Evolutionary conservation across 331 rosid species (phyloP).

Genomic region (Pyracantha coccinea): DNA sequence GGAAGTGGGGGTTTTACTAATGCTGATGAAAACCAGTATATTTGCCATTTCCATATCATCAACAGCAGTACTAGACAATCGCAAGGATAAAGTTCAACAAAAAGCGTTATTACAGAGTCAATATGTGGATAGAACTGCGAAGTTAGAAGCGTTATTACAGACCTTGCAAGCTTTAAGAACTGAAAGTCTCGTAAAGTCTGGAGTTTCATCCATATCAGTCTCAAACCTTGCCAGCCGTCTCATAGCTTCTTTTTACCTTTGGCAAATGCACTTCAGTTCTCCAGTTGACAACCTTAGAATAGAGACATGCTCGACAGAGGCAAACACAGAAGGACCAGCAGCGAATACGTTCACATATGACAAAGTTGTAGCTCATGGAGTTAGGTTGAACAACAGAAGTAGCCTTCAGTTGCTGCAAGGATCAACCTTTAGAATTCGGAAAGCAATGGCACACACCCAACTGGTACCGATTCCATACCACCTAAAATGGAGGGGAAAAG

Average conservation of each 20-base stretch:
- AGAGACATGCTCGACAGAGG: background rate
- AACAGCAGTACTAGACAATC: no score
- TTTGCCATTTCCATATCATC: no score
- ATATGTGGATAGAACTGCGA: no score
- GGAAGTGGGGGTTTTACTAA: no score
- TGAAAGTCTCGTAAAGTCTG: background rate
- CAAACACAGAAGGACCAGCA: background rate
- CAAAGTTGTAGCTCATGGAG: conserved; percentile 4
- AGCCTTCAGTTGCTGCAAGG: conserved; percentile 22
- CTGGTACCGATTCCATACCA: conserved; percentile 12
- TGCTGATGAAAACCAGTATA: no score
- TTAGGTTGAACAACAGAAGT: conserved; percentile 7
- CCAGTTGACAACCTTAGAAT: background rate
- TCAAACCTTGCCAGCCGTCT: background rate
- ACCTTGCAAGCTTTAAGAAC: background rate
- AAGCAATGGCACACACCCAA: conserved; percentile 11
- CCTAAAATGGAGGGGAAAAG: background rate
- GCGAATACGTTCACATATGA: background rate
- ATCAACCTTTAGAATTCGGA: conserved; percentile 19
- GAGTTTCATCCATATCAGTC: background rate
- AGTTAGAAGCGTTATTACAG: background rate
- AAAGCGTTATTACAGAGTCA: no score
- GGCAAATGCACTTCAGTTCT: conserved; percentile 10
- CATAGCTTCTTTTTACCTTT: background rate
- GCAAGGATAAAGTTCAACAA: no score